phyloP scores from a whole-genome alignment of 768 basidiomycete genomes.

The Macrocybe gigantea region DNA sequence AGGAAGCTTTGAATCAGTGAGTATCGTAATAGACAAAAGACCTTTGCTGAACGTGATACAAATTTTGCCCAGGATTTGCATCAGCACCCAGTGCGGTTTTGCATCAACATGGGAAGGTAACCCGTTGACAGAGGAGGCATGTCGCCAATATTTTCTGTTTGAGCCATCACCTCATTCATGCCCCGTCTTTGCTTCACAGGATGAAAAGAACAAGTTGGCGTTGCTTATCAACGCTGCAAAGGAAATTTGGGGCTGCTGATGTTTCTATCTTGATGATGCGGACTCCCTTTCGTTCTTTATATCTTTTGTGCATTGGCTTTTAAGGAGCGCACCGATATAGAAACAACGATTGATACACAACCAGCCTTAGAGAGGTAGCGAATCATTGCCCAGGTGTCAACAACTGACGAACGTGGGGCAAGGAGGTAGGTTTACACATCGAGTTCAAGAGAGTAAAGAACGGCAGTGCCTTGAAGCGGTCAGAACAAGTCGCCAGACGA shows the following conservation, averaged over 20 bases:
- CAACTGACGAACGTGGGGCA: no score
- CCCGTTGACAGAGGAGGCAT: conserved; percentile 42
- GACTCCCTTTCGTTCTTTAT: no score
- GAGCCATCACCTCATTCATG: neutral
- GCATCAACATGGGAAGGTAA: conserved; percentile 56
- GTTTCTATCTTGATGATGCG: no score
- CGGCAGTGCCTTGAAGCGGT: no score
- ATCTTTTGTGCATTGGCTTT: no score
- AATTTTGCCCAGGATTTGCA: conserved; percentile 34
- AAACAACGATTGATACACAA: no score
- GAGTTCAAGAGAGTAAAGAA: no score
- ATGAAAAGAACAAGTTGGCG: conserved; percentile 41
- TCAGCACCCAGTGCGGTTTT: conserved; percentile 63
- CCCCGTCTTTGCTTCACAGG: conserved; percentile 20
- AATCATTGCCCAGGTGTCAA: no score
- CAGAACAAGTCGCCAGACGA: no score
- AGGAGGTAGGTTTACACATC: no score
- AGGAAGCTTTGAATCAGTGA: conserved; percentile 48
- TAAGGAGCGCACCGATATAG: no score
- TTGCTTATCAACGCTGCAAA: conserved; percentile 40
- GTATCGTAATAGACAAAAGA: neutral
- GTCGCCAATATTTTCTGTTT: conserved; percentile 2
- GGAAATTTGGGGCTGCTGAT: conserved; percentile 31
- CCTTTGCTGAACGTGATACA: neutral
- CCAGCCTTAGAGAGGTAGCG: no score